Evolutionary conservation across 306 rosid species (phyloP).

Genomic region (Sindora glabra): DNA sequence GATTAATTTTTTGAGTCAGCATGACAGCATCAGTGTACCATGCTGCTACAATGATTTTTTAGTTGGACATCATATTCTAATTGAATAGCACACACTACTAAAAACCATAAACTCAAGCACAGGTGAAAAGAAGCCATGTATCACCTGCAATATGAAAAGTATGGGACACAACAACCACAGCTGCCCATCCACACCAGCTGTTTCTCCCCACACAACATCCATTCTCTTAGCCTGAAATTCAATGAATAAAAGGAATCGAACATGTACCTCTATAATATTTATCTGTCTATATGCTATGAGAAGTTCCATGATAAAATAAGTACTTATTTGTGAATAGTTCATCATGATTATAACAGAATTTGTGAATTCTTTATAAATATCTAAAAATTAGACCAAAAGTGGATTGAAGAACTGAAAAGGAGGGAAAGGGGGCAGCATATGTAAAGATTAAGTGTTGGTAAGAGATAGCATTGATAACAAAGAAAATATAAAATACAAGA

Average conservation of each 20-base stretch:
- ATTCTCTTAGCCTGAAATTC: constrained; percentile 88
- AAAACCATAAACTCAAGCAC: background rate
- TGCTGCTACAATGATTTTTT: too few species aligned
- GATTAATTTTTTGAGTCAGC: background rate
- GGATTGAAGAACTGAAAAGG: background rate
- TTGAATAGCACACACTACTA: background rate
- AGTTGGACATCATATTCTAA: background rate
- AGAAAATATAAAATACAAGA: background rate
- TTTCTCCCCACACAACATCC: constrained; percentile 99
- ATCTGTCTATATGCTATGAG: constrained; percentile 2
- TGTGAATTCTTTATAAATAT: background rate
- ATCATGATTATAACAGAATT: background rate
- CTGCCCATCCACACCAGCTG: constrained; percentile 95
- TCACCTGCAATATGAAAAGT: constrained; percentile 88
- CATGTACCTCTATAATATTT: background rate
- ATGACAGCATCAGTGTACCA: too few species aligned
- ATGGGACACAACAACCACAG: constrained; percentile 90
- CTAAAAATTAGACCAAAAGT: background rate
- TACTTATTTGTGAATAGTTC: background rate
- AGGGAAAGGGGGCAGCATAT: background rate
- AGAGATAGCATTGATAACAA: background rate
- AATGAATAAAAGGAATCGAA: constrained; percentile 15
- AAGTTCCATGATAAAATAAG: constrained; percentile 1
- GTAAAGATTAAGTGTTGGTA: background rate
- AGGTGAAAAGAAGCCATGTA: constrained; percentile 2